A percentile compares a stretch with the other conserved stretches of the same genome.
Conservation (phyloP, 1,284 basidiomycete species). For the Trametes versicolor region DNA sequence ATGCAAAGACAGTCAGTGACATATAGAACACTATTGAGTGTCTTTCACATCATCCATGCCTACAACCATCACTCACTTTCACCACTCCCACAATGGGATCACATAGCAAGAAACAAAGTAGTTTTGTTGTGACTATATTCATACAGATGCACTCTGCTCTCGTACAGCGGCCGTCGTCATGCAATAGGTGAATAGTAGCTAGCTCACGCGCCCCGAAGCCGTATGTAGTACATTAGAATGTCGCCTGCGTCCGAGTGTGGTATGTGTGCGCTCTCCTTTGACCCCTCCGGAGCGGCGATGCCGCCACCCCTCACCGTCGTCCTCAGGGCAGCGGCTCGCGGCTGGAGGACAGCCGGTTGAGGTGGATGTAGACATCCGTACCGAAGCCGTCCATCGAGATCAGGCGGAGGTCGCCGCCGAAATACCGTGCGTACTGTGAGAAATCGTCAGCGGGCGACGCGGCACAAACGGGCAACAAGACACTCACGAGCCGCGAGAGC, state of each 20-base stretch:
- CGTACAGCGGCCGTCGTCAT: neutral
- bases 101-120: too few relatives aligned
- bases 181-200: slow-evolving; percentile 14
- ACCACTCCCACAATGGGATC: too few relatives aligned
- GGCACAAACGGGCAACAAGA: too few relatives aligned
- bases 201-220: slow-evolving; percentile 1
- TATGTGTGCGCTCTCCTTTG: slow-evolving; percentile 1
- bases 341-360: slow-evolving; percentile 88
- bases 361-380: slow-evolving; percentile 91
- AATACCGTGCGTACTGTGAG: slow-evolving; percentile 90
- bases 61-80: too few relatives aligned
- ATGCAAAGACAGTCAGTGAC: too few relatives aligned
- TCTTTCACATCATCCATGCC: too few relatives aligned
- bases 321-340: slow-evolving; percentile 74
- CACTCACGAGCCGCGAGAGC: slow-evolving; percentile 80
- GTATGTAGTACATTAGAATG: slow-evolving; percentile 17
- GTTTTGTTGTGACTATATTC: slow-evolving; percentile 23
- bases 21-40: too few relatives aligned
- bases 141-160: slow-evolving; percentile 14
- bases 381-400: slow-evolving; percentile 99
- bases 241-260: slow-evolving; percentile 3
- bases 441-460: slow-evolving; percentile 41
- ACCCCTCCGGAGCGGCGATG: neutral
- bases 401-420: slow-evolving; percentile 95
- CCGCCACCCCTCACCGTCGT: neutral